Percentiles rank a stretch among this genome's conserved stretches.
Evolutionary conservation across 2,329 filamentous ascomycete species (phyloP).

Genomic region (Herpotrichia juniperi): DNA sequence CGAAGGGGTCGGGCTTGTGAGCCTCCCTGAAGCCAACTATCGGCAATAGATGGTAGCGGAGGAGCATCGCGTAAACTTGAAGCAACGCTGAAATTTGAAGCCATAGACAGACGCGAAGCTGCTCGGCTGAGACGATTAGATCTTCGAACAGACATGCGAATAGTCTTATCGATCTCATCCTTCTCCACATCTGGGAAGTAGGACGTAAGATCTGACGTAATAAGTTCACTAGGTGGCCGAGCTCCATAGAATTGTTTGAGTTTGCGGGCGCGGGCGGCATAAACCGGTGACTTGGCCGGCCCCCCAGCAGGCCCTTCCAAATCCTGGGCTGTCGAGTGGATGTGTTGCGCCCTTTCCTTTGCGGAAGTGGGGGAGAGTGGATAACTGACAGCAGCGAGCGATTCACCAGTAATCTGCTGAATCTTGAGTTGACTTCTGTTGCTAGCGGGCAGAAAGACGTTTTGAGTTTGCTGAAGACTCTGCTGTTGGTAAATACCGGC

Average conservation of each 20-base stretch:
- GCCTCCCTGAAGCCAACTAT: constrained; percentile 78
- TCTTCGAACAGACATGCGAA: constrained; percentile 87
- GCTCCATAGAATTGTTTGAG: constrained; percentile 88
- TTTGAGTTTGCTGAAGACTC: constrained; percentile 71
- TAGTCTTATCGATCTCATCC: constrained; percentile 94
- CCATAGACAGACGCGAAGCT: constrained; percentile 90
- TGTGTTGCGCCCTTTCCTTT: constrained; percentile 70
- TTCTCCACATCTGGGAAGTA: constrained; percentile 96
- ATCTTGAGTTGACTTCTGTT: constrained; percentile 85
- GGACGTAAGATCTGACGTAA: constrained; percentile 92
- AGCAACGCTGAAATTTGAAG: constrained; percentile 90
- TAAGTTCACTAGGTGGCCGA: constrained; percentile 93
- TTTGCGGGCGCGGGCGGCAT: constrained; percentile 54
- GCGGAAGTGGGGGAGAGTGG: constrained; percentile 81
- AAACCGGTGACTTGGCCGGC: constrained; percentile 38
- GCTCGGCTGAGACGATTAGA: constrained; percentile 91
- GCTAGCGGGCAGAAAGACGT: constrained; percentile 64
- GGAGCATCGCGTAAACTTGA: constrained; percentile 93
- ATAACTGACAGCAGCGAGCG: constrained; percentile 82
- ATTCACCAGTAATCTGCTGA: constrained; percentile 86
- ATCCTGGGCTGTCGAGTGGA: constrained; percentile 58
- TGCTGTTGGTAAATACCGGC: constrained; percentile 91
- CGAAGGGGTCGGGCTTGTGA: constrained; percentile 55
- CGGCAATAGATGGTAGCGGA: constrained; percentile 92
- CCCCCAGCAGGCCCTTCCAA: constrained; percentile 48